These are phyloP conservation scores for Mimosa bimucronata DNA, from an alignment of 306 rosid species.

Conservation along the genomic window DNA sequence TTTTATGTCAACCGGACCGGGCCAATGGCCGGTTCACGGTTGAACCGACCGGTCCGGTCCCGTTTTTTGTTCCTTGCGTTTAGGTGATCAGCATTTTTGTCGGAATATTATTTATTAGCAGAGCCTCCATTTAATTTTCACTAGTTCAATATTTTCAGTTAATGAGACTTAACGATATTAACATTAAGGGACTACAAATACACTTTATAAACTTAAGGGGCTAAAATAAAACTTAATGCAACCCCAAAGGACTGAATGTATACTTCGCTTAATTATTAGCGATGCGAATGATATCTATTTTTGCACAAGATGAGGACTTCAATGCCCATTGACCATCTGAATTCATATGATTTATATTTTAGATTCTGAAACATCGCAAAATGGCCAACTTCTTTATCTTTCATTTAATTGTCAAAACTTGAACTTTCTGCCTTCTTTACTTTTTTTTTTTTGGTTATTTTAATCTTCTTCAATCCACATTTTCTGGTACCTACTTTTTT, in stretches of 20 bases:
- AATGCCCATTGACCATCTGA: not conserved
- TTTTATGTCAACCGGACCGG: too few relatives aligned
- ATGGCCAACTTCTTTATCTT: not conserved
- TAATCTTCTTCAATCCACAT: not conserved
- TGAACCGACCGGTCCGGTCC: too few relatives aligned
- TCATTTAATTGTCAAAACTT: not conserved
- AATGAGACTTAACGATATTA: too few relatives aligned
- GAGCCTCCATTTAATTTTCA: too few relatives aligned
- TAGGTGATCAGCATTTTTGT: not conserved
- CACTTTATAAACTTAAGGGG: too few relatives aligned
- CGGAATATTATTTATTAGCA: not conserved
- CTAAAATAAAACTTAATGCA: too few relatives aligned
- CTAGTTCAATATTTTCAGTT: too few relatives aligned
- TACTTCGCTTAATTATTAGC: not conserved
- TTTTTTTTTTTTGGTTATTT: not conserved
- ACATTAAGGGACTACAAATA: too few relatives aligned
- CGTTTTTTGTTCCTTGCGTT: too few relatives aligned
- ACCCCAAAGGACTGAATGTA: too few relatives aligned
- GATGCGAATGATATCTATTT: not conserved
- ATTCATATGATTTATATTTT: not conserved
- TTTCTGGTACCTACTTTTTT: not conserved
- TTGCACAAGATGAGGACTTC: not conserved
- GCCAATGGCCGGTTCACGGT: too few relatives aligned
- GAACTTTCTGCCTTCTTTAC: not conserved
- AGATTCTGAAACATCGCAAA: not conserved